Conservation (phyloP, 495 filamentous ascomycete genomes). For the Penicillium odoratum region DNA sequence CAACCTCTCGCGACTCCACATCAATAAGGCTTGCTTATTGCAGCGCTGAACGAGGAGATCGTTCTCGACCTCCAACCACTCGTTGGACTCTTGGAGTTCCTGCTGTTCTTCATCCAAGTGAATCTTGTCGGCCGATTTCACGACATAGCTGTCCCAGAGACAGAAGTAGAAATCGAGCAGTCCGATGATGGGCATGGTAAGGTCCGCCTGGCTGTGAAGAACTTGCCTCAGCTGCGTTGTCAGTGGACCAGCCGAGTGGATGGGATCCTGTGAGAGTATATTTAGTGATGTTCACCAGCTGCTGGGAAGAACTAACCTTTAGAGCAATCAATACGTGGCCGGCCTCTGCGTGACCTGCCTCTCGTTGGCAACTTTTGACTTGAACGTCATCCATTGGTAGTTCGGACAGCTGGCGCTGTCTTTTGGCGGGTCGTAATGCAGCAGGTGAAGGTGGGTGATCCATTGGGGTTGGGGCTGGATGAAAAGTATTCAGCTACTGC, state of each 20-base stretch:
- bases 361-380: background rate
- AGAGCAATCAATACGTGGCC: background rate
- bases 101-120: slow-evolving; percentile 4
- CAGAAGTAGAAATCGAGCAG: slow-evolving; percentile 1
- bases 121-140: slow-evolving; percentile 5
- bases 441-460: background rate
- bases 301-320: background rate
- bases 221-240: slow-evolving; percentile 1
- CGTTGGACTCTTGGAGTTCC: background rate
- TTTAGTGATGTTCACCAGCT: background rate
- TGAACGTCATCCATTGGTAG: background rate
- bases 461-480: background rate
- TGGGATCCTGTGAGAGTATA: background rate
- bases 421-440: background rate
- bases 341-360: background rate
- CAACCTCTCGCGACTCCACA: slow-evolving; percentile 2
- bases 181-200: slow-evolving; percentile 1
- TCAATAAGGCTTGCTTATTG: slow-evolving; percentile 1
- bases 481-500: background rate
- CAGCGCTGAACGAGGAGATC: slow-evolving; percentile 5
- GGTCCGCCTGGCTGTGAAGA: background rate
- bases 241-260: background rate
- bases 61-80: slow-evolving; percentile 4
- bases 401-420: background rate
- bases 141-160: background rate